These are phyloP conservation scores for Podaxis pistillaris DNA, from an alignment of 768 basidiomycete species.

Conservation along the genomic window DNA sequence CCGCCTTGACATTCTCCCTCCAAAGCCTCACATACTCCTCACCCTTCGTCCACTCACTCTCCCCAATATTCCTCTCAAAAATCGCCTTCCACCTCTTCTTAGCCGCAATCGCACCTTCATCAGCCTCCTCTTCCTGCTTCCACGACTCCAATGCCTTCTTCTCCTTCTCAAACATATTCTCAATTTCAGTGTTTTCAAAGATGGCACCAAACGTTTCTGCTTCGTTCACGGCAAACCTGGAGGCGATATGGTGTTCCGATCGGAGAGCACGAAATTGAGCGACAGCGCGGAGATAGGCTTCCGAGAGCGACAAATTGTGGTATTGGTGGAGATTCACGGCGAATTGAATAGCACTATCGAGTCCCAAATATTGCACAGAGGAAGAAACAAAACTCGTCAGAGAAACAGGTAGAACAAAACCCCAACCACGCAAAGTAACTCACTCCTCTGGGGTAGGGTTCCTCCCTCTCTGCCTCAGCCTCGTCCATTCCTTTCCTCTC, in stretches of 20 bases:
- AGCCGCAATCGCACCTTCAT: conserved; percentile 59
- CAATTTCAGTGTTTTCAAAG: conserved; percentile 60
- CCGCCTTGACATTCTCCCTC: conserved; percentile 66
- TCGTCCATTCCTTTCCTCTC: conserved; percentile 66
- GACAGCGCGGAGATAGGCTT: conserved; percentile 79
- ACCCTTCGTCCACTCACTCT: conserved; percentile 67
- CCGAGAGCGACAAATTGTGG: conserved; percentile 62
- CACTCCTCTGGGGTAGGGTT: conserved; percentile 93
- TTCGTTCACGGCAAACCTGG: conserved; percentile 74
- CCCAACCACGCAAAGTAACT: conserved; percentile 27
- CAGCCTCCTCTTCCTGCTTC: conserved; percentile 52
- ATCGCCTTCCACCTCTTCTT: conserved; percentile 79
- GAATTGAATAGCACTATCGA: conserved; percentile 71
- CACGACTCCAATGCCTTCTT: conserved; percentile 59
- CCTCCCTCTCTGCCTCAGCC: conserved; percentile 75
- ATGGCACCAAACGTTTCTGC: conserved; percentile 72
- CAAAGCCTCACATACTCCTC: conserved; percentile 70
- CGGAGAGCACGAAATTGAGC: conserved; percentile 88
- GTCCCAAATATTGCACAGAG: conserved; percentile 3
- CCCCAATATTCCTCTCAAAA: conserved; percentile 43
- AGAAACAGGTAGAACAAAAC: background rate
- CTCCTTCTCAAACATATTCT: conserved; percentile 60
- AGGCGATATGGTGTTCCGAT: conserved; percentile 78
- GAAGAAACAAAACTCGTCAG: conserved; percentile 12
- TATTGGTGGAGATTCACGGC: conserved; percentile 72